phyloP scores from a whole-genome alignment of 2,329 filamentous ascomycete genomes.

The Pseudogymnoascus sp. region DNA sequence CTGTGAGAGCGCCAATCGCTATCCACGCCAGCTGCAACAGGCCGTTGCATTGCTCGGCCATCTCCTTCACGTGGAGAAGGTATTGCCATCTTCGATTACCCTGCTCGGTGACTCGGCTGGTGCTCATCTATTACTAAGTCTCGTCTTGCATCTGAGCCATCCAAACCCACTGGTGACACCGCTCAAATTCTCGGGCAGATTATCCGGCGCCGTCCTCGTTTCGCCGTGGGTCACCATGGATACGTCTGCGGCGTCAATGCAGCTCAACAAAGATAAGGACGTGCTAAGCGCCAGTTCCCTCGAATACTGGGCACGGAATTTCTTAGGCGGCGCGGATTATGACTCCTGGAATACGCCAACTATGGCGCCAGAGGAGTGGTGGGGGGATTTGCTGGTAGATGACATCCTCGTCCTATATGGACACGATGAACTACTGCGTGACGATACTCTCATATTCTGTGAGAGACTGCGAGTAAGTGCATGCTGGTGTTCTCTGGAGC shows the following conservation, averaged over 20 bases:
- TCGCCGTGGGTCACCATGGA: slow-evolving; percentile 53
- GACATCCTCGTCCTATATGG: slow-evolving; percentile 49
- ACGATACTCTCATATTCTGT: slow-evolving; percentile 47
- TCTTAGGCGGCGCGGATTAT: slow-evolving; percentile 34
- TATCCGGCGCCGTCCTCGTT: slow-evolving; percentile 48
- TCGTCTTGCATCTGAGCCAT: slow-evolving; percentile 48
- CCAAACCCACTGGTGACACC: slow-evolving; percentile 43
- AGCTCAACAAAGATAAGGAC: slow-evolving; percentile 45
- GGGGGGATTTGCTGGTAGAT: slow-evolving; percentile 41
- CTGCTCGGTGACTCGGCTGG: slow-evolving; percentile 49
- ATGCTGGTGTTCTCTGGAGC: background rate
- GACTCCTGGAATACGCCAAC: slow-evolving; percentile 51
- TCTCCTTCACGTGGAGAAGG: slow-evolving; percentile 32
- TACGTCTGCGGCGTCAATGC: slow-evolving; percentile 37
- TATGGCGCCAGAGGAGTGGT: slow-evolving; percentile 47
- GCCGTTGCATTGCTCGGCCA: slow-evolving; percentile 38
- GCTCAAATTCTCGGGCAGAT: slow-evolving; percentile 42
- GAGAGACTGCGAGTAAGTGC: slow-evolving; percentile 23
- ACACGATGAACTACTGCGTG: slow-evolving; percentile 49
- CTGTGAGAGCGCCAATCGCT: slow-evolving; percentile 32
- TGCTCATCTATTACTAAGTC: slow-evolving; percentile 39
- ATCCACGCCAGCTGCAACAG: slow-evolving; percentile 44
- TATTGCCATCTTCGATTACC: slow-evolving; percentile 33
- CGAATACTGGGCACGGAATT: slow-evolving; percentile 42
- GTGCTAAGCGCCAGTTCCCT: slow-evolving; percentile 39